phyloP scores from a whole-genome alignment of 352 stramenopile genomes.

The Globisporangium cederbergense region DNA sequence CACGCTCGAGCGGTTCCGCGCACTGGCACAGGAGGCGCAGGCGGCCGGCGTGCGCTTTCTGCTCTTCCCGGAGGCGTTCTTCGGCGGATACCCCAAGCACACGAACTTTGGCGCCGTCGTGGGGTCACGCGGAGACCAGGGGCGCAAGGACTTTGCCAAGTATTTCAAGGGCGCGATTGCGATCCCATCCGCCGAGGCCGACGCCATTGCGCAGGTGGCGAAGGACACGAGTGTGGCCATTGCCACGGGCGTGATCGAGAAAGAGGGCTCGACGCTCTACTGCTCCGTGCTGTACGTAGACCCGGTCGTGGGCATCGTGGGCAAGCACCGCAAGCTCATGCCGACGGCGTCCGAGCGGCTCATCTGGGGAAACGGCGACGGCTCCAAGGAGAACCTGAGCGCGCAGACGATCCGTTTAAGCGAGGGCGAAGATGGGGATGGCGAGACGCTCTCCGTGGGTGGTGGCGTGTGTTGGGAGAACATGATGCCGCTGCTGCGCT shows the following conservation, averaged over 20 bases:
- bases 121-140: slow-evolving; percentile 16
- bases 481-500: slow-evolving; percentile 29
- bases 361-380: slow-evolving; percentile 25
- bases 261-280: slow-evolving; percentile 22
- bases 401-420: slow-evolving; percentile 16
- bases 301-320: slow-evolving; percentile 19
- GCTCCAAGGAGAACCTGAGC: slow-evolving; percentile 22
- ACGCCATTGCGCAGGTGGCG: slow-evolving; percentile 20
- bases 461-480: slow-evolving; percentile 27
- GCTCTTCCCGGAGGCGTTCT: slow-evolving; percentile 28
- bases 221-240: slow-evolving; percentile 11
- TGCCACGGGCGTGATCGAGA: slow-evolving; percentile 22
- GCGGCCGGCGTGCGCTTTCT: slow-evolving; percentile 18
- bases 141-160: slow-evolving; percentile 21
- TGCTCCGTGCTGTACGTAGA: slow-evolving; percentile 25
- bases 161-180: slow-evolving; percentile 19
- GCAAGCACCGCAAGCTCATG: slow-evolving; percentile 28
- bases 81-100: slow-evolving; percentile 26
- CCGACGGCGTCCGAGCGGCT: slow-evolving; percentile 25
- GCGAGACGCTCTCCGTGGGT: slow-evolving; percentile 13
- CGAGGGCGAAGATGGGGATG: neutral
- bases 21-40: slow-evolving; percentile 12
- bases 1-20: slow-evolving; percentile 22
- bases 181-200: slow-evolving; percentile 20
- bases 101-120: slow-evolving; percentile 23